phyloP scores from a whole-genome alignment of 2,329 filamentous ascomycete genomes.

The Curvularia hawaiiensis region DNA sequence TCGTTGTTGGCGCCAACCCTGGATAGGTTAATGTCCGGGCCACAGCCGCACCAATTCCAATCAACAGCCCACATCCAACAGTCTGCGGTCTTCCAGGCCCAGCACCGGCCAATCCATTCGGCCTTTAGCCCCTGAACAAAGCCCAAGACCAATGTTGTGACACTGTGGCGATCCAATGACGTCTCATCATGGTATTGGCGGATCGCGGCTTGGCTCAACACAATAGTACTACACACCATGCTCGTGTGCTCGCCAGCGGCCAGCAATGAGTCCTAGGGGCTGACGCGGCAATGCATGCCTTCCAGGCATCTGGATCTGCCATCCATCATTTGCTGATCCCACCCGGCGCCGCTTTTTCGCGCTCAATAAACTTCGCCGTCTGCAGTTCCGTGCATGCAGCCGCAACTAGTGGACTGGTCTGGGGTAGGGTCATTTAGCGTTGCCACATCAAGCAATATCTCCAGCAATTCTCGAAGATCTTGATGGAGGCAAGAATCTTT shows the following conservation, averaged over 20 bases:
- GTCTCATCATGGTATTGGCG: slow-evolving; percentile 21
- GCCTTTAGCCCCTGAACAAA: slow-evolving; percentile 20
- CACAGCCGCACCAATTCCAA: slow-evolving; percentile 22
- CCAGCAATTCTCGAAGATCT: slow-evolving; percentile 25
- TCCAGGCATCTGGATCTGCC: slow-evolving; percentile 1
- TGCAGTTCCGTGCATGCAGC: slow-evolving; percentile 9
- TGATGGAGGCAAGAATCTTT: slow-evolving; percentile 14
- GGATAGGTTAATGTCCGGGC: slow-evolving; percentile 28
- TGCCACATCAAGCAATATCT: slow-evolving; percentile 16
- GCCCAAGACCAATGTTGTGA: slow-evolving; percentile 16
- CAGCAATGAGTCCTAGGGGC: not conserved
- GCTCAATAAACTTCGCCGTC: slow-evolving; percentile 9
- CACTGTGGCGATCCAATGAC: slow-evolving; percentile 23
- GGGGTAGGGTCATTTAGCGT: slow-evolving; percentile 17
- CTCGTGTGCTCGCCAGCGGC: not conserved
- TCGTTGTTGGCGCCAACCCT: slow-evolving; percentile 18
- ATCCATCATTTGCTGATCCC: not conserved
- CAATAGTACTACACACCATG: slow-evolving; percentile 23
- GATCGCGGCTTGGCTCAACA: slow-evolving; percentile 21
- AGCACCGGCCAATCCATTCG: slow-evolving; percentile 29
- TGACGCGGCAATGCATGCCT: slow-evolving; percentile 8
- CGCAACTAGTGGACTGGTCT: slow-evolving; percentile 14
- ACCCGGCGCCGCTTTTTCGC: slow-evolving; percentile 3
- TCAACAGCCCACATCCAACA: slow-evolving; percentile 18
- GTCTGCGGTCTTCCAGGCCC: slow-evolving; percentile 25